Base-by-base conservation (phyloP, 106 monocot genomes). In the Apostasia shenzhenica region DNA sequence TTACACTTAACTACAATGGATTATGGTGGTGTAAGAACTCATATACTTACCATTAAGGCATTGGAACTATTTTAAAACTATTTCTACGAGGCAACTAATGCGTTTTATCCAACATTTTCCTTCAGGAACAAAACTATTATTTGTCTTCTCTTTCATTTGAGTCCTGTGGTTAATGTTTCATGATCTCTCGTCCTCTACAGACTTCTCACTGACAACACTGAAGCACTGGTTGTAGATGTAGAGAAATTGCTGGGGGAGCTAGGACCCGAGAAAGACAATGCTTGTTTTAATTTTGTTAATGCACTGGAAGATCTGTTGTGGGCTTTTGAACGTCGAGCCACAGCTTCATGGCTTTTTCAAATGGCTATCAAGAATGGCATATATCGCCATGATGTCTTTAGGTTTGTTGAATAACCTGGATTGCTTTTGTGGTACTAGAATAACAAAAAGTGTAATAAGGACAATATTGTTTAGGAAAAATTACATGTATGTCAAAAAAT, bases 271-370 rank as follows among this genome's bases (percentile, higher is more conserved):
- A 85, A 90, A 79, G 97, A 99, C 42, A 74, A 85, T 80, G 97
- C 92, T 61, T 82, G 84, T 50, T 90, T 93, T 61, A 92, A 99
- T 77, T 99, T 93, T 74, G 90, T 93, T 12, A 93, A 99, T 82
- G 89, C 97, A 59, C 61, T 99, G 61, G 86, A 83, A 79, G 87
- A 99, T 69, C 86, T 99, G 55, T 67, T 99, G 26, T 99, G 97
- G 97, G 89, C 97, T 68, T 99, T 93, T 90, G 92, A 99, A 68
- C 67, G 78, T 38, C 76, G 97, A 5, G 92, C 87, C 60, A 93
- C 92, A 62, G 97, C 92, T 56, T 92, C 85, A 53, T 90, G 97
- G 90, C 57, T 99, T 80, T 99, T 99, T 67, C 89, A 99, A 73
- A 40, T 99, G 63, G 97, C 97, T 68, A 80, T 89, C 60, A 84